A percentile compares a stretch with the other conserved stretches of the same genome.
phyloP scores from a whole-genome alignment of 192 early-diverging fungal species.

The Physocladia obscura region DNA sequence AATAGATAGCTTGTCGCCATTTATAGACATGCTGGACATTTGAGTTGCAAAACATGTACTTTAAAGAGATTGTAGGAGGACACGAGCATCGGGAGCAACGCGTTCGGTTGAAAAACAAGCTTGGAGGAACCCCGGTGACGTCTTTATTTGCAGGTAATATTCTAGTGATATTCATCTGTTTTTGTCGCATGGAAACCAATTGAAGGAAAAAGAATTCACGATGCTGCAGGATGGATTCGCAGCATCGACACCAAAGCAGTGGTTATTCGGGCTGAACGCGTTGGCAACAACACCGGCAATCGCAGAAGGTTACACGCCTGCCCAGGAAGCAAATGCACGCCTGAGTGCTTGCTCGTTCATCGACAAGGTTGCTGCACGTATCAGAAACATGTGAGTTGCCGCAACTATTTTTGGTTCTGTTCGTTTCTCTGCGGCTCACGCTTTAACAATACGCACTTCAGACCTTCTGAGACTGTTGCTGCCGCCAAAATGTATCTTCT shows the following conservation, averaged over 20 bases:
- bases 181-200: too few relatives aligned
- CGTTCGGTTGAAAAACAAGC: too few relatives aligned
- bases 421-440: too few relatives aligned
- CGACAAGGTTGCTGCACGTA: constrained; percentile 2
- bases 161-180: too few relatives aligned
- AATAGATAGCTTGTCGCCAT: too few relatives aligned
- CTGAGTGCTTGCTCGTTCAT: constrained; percentile 9
- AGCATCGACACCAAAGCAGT: not conserved
- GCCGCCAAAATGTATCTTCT: constrained; percentile 17
- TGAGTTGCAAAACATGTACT: too few relatives aligned
- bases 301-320: not conserved
- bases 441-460: not conserved
- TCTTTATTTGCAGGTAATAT: too few relatives aligned
- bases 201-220: not conserved
- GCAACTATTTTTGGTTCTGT: too few relatives aligned
- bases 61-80: too few relatives aligned
- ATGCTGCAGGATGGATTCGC: not conserved
- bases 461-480: constrained; percentile 12
- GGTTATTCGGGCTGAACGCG: not conserved
- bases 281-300: not conserved
- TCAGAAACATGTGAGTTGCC: constrained; percentile 3
- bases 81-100: too few relatives aligned
- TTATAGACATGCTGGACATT: too few relatives aligned
- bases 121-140: too few relatives aligned
- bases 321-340: not conserved